Percentiles rank a stretch among this genome's conserved stretches.
Conservation (phyloP, 2,329 filamentous ascomycete species). For the Dendryphion nanum region DNA sequence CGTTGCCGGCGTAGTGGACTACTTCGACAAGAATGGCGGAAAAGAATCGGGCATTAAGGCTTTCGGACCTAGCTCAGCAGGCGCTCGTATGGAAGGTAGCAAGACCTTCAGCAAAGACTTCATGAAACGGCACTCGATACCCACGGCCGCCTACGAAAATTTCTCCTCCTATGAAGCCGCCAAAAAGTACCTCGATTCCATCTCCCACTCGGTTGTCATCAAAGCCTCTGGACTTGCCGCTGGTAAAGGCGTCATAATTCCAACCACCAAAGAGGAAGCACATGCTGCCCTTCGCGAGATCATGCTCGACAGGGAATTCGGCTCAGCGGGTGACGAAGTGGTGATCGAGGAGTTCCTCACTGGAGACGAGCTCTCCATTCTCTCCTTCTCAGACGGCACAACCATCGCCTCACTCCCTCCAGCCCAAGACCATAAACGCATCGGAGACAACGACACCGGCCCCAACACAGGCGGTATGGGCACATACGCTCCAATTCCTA, state of each 20-base stretch:
- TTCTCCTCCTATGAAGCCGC: constrained; percentile 77
- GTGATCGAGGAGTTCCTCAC: constrained; percentile 93
- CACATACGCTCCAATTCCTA: constrained; percentile 77
- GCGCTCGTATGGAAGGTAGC: constrained; percentile 89
- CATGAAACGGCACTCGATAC: constrained; percentile 87
- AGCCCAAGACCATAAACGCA: constrained; percentile 95
- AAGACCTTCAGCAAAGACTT: constrained; percentile 98
- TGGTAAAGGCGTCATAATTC: constrained; percentile 94
- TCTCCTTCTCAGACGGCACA: constrained; percentile 89
- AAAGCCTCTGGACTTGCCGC: constrained; percentile 91
- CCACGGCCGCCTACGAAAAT: constrained; percentile 87
- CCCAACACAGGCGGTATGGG: constrained; percentile 98
- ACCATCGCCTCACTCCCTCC: constrained; percentile 80
- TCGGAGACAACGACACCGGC: constrained; percentile 84
- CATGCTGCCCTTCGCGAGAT: constrained; percentile 79
- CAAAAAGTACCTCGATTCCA: constrained; percentile 61
- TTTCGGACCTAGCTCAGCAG: constrained; percentile 82
- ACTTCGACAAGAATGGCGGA: constrained; percentile 59
- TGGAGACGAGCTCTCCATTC: constrained; percentile 87
- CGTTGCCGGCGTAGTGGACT: constrained; percentile 83
- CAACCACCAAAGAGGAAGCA: constrained; percentile 77
- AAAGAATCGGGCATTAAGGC: constrained; percentile 59
- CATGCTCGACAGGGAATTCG: constrained; percentile 87
- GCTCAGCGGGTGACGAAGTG: constrained; percentile 81
- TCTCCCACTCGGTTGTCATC: constrained; percentile 62